phyloP scores from a whole-genome alignment of 192 early-diverging fungal species.

The Neocallimastix lanati region DNA sequence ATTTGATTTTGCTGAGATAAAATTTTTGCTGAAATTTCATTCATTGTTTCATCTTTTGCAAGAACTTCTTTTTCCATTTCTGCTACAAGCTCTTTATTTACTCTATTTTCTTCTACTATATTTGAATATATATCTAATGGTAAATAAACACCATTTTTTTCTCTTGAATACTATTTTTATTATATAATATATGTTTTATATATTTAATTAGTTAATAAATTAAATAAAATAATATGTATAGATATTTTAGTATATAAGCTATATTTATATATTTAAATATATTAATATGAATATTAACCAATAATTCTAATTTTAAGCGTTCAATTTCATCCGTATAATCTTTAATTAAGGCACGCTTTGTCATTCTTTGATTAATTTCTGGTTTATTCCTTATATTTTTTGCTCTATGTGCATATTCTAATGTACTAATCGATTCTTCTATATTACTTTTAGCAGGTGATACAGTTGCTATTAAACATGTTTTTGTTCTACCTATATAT shows the following conservation, averaged over 20 bases:
- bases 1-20: background rate
- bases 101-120: background rate
- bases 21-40: background rate
- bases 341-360: slow-evolving; percentile 59
- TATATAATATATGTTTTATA: too few species aligned
- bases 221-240: too few species aligned
- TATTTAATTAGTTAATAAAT: too few species aligned
- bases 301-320: slow-evolving; percentile 55
- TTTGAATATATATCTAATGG: background rate
- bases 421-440: slow-evolving; percentile 54
- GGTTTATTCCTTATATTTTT: slow-evolving; percentile 64
- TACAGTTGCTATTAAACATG: slow-evolving; percentile 89
- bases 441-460: slow-evolving; percentile 48
- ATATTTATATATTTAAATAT: too few species aligned
- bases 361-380: slow-evolving; percentile 57
- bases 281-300: too few species aligned
- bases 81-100: background rate
- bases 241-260: too few species aligned
- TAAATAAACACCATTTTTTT: background rate
- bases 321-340: slow-evolving; percentile 68
- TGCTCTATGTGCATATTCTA: slow-evolving; percentile 61
- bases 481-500: slow-evolving; percentile 64
- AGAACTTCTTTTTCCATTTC: background rate
- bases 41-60: background rate
- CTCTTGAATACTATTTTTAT: background rate